phyloP scores from a whole-genome alignment of 352 stramenopile species.

The Phytopythium kandeliae region DNA sequence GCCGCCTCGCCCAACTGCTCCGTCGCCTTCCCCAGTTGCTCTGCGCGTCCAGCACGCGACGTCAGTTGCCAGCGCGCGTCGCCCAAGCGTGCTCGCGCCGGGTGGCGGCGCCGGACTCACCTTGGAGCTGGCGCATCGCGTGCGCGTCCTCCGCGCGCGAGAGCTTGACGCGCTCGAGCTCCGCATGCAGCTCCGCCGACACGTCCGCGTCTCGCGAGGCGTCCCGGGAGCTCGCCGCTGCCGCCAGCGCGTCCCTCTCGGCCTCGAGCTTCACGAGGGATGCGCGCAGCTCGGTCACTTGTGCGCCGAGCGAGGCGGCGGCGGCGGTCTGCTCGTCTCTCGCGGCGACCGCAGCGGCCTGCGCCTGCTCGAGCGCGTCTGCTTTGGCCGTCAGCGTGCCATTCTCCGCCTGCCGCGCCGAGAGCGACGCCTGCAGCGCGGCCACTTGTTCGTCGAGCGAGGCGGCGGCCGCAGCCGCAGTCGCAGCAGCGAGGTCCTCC shows the following conservation, averaged over 20 bases:
- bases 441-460: neutral
- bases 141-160: constrained; percentile 41
- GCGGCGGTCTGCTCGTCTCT: neutral
- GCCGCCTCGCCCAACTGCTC: constrained; percentile 16
- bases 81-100: neutral
- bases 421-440: neutral
- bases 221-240: neutral
- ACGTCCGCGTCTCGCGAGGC: constrained; percentile 3
- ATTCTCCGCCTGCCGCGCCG: constrained; percentile 7
- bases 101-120: constrained; percentile 5
- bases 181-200: constrained; percentile 27
- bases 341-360: neutral
- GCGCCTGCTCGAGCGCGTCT: neutral
- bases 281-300: neutral
- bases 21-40: constrained; percentile 10
- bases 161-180: constrained; percentile 62
- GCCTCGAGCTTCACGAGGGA: neutral
- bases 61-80: neutral
- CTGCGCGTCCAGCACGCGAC: too few relatives aligned
- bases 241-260: constrained; percentile 10
- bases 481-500: neutral
- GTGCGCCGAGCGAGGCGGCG: neutral
- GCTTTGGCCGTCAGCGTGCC: neutral
- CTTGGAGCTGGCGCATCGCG: constrained; percentile 33
- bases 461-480: neutral